Conservation (phyloP, 2,329 filamentous ascomycete genomes). For the Fusarium abutilonis region DNA sequence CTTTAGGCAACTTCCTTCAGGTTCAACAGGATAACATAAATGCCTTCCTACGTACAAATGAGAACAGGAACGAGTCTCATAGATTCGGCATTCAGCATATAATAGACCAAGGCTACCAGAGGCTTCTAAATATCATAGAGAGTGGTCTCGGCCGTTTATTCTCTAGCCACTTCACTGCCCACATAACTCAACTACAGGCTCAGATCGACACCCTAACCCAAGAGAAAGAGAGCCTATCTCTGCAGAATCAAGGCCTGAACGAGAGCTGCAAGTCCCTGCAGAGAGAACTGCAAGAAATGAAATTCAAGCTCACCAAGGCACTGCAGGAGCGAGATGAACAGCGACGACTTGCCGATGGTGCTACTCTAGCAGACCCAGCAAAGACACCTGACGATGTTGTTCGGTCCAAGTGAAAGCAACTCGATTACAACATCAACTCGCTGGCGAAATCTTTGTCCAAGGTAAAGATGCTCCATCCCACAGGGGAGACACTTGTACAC, state of each 20-base stretch:
- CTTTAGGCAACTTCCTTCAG: background rate
- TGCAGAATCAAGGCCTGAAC: no score
- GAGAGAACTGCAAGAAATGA: background rate
- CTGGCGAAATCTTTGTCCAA: background rate
- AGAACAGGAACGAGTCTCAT: background rate
- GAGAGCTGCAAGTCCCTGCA: background rate
- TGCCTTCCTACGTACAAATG: background rate
- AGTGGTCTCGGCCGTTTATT: background rate
- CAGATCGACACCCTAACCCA: background rate
- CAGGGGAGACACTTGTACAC: accelerated
- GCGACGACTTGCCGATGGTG: background rate
- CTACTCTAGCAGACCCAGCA: background rate
- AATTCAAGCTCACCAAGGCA: background rate
- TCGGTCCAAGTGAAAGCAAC: slow-evolving; percentile 7
- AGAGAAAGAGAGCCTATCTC: background rate
- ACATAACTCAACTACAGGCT: background rate
- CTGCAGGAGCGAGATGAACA: background rate
- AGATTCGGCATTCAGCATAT: background rate
- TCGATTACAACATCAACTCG: slow-evolving; percentile 8
- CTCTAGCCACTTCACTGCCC: no score
- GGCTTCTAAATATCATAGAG: background rate
- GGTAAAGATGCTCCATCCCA: background rate
- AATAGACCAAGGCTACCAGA: background rate
- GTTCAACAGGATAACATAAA: background rate
- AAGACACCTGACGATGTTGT: slow-evolving; percentile 5